These are phyloP conservation scores for Citrus glauca DNA, from an alignment of 345 rosid genomes.

Conservation along the genomic window DNA sequence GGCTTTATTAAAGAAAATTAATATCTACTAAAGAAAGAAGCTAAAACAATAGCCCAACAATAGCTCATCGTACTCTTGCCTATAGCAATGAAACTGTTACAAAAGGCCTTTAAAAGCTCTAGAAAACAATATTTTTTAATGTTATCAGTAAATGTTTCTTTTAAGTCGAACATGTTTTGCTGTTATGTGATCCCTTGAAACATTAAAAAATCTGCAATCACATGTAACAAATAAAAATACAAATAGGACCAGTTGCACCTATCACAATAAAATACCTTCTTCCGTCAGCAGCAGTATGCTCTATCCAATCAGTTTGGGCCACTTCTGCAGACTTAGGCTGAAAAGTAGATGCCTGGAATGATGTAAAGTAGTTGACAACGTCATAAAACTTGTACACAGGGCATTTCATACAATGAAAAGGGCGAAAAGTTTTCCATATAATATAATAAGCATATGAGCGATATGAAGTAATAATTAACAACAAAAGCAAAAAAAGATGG, in stretches of 20 bases:
- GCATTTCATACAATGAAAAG: not conserved
- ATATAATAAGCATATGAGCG: not conserved
- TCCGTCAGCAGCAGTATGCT: conserved; percentile 81
- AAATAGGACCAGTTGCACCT: not conserved
- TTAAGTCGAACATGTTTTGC: not conserved
- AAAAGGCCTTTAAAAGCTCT: not conserved
- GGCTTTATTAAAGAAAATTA: not conserved
- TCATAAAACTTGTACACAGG: not conserved
- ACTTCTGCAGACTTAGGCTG: conserved; percentile 42
- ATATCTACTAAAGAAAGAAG: not conserved
- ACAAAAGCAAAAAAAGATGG: conserved; percentile 1
- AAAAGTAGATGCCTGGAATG: conserved; percentile 34
- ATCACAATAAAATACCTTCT: conserved; percentile 48
- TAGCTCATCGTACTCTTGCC: not conserved
- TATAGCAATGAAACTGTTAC: not conserved
- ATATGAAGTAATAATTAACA: not conserved
- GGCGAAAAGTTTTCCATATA: not conserved
- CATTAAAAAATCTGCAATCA: not conserved
- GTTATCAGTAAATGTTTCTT: not conserved
- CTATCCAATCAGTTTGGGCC: conserved; percentile 69
- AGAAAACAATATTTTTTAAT: not conserved
- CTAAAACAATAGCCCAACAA: not conserved
- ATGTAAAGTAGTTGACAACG: conserved; percentile 2
- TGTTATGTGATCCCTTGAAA: not conserved
- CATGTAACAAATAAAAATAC: not conserved